Percentiles rank a stretch among this genome's conserved stretches.
phyloP scores from a whole-genome alignment of 306 rosid genomes.

The Dalbergia cultrata region DNA sequence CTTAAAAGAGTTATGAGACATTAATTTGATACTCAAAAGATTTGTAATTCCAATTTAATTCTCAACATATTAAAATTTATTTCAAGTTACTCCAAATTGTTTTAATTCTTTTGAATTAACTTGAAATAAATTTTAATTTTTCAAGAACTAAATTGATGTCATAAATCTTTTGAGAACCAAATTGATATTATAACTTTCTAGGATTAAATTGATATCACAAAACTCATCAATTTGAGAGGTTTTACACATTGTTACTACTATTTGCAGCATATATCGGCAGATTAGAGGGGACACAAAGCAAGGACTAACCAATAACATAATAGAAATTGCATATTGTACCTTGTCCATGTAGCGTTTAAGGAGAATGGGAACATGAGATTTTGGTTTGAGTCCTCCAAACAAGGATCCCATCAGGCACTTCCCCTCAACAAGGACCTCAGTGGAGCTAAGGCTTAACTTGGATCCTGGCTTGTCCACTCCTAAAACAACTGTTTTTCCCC shows the following conservation, averaged over 20 bases:
- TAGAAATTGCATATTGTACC: constrained; percentile 55
- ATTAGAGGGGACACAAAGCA: not conserved
- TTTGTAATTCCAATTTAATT: too few species aligned
- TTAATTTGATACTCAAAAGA: too few species aligned
- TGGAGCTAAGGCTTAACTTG: constrained; percentile 51
- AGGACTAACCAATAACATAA: not conserved
- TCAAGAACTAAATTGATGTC: too few species aligned
- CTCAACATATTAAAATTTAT: too few species aligned
- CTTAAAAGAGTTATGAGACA: too few species aligned
- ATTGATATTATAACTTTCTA: too few species aligned
- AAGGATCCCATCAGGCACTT: constrained; percentile 73
- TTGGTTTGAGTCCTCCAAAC: constrained; percentile 87
- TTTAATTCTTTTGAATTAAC: too few species aligned
- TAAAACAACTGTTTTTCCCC: constrained; percentile 88
- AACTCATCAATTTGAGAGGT: too few species aligned
- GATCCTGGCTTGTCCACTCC: constrained; percentile 83
- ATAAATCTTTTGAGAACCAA: too few species aligned
- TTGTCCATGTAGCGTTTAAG: constrained; percentile 75
- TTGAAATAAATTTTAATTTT: too few species aligned
- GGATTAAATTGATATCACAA: too few species aligned
- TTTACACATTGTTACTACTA: not conserved
- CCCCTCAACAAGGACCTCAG: constrained; percentile 63
- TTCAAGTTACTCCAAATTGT: too few species aligned
- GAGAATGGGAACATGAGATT: constrained; percentile 76
- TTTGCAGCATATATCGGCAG: not conserved